A percentile compares a stretch with the other conserved stretches of the same genome.
phyloP scores from a whole-genome alignment of 1,284 basidiomycete genomes.

The Apiotrichum mycotoxinovorans region DNA sequence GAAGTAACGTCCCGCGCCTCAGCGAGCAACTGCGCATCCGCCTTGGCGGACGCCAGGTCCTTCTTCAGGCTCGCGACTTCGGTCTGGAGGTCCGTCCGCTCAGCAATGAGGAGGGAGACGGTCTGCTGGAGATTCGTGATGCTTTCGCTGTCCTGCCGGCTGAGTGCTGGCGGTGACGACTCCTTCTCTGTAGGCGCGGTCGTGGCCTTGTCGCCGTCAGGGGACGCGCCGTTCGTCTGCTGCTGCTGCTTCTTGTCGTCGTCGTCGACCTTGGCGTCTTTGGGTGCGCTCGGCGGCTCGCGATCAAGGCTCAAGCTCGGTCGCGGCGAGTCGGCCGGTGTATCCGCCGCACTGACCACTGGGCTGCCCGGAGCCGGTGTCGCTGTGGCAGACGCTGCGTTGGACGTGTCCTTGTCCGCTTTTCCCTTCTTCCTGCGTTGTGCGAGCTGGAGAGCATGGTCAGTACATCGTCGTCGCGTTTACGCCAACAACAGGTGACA shows the following conservation, averaged over 20 bases:
- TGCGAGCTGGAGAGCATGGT: conserved; percentile 23
- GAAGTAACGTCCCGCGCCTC: conserved; percentile 34
- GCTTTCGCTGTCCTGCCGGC: conserved; percentile 14
- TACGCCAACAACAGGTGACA: no score
- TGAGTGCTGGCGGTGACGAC: not conserved
- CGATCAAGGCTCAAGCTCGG: conserved; percentile 31
- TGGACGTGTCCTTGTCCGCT: conserved; percentile 13
- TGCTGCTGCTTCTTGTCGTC: conserved; percentile 5
- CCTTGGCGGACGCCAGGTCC: conserved; percentile 26
- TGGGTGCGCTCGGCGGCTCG: not conserved
- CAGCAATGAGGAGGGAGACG: conserved; percentile 39
- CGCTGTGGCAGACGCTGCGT: conserved; percentile 5
- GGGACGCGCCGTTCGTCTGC: conserved; percentile 5
- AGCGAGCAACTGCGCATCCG: conserved; percentile 32
- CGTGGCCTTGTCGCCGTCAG: conserved; percentile 3
- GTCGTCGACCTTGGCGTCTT: conserved; percentile 12
- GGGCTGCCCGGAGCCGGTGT: conserved; percentile 14
- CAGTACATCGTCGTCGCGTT: conserved; percentile 8
- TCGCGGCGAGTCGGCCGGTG: conserved; percentile 23
- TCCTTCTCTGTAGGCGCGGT: not conserved
- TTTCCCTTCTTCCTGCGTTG: conserved; percentile 33
- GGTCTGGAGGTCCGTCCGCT: conserved; percentile 37
- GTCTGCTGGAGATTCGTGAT: conserved; percentile 35
- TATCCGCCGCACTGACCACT: conserved; percentile 3
- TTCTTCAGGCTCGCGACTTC: conserved; percentile 28